A percentile compares a stretch with the other conserved stretches of the same genome.
phyloP scores from a whole-genome alignment of 2,329 filamentous ascomycete genomes.

The Dothideomycetes sp. region DNA sequence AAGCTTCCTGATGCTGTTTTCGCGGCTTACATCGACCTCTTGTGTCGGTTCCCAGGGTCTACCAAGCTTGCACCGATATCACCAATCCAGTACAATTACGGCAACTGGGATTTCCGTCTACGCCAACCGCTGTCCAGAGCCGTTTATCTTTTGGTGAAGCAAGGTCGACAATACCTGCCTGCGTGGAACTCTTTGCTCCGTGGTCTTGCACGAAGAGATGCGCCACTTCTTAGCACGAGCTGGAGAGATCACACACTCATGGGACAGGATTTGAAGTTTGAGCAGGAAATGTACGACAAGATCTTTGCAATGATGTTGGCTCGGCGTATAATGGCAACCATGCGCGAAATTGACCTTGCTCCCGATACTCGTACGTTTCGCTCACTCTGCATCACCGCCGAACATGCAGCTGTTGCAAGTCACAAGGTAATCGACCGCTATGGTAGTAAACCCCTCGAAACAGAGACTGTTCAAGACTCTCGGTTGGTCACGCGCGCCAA shows the following conservation, averaged over 20 bases:
- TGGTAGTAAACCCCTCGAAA: background rate
- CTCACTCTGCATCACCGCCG: slow-evolving; percentile 25
- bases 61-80: too few relatives aligned
- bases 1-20: slow-evolving; percentile 32
- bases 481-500: slow-evolving; percentile 2
- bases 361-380: slow-evolving; percentile 24
- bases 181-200: slow-evolving; percentile 22
- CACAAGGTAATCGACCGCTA: slow-evolving; percentile 3
- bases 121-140: slow-evolving; percentile 21
- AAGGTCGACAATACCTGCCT: slow-evolving; percentile 14
- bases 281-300: slow-evolving; percentile 8
- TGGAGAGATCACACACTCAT: slow-evolving; percentile 1
- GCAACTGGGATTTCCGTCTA: slow-evolving; percentile 7
- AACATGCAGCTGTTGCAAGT: slow-evolving; percentile 23
- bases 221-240: slow-evolving; percentile 1
- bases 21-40: slow-evolving; percentile 43
- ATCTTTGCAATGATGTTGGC: slow-evolving; percentile 20
- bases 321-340: slow-evolving; percentile 21
- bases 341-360: slow-evolving; percentile 26
- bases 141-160: slow-evolving; percentile 20
- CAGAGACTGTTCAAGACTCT: background rate
- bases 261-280: background rate
- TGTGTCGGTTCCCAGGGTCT: slow-evolving; percentile 35
- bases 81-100: background rate
- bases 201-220: slow-evolving; percentile 17